Evolutionary conservation across 768 basidiomycete genomes (phyloP), one percentile per base, ranked within the genome.

Genomic region (Phanerodontia chrysosporium): DNA sequence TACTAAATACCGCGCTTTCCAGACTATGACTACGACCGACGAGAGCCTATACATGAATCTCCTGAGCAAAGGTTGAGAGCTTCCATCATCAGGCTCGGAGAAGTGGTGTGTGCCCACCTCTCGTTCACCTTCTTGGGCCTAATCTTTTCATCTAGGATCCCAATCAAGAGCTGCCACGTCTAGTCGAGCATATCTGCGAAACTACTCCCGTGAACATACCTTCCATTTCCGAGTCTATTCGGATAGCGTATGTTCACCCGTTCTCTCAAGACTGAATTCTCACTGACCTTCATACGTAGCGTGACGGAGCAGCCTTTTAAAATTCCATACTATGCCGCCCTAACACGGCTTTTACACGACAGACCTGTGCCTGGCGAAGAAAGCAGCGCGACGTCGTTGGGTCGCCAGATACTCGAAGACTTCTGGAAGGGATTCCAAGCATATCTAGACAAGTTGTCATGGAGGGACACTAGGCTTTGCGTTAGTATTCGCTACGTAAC

Each of bases 261-360:
- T 7, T 21, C 22, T 13, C 14, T 57, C 39, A 58, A 60, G 59
- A 22, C 8, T 8, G 9, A 27, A 42, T 7, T 29, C 27, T 22
- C 28, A 48, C 61, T 57, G 53, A 71, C 49, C 45, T 21, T 32
- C 35, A n/a, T 13, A 13, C 46, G 4, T 67, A 94, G 92, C 51
- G 84, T 92, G 54, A 92, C 89, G 0, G 92, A 98, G 73, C 90
- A 97, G 66, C 95, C 95, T 0, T 95, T 85, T 78, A 99, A 98
- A 78, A 89, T 92, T 35, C 89, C 93, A 0, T 90, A 86, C 69
- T 95, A 94, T 73, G 92, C 92, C 13, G 84, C 90, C 12, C 74
- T 98, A 18, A 78, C 97, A 49, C 81, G 86, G 22, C 73, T 85
- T 39, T 76, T 98, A 39, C 80, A 84, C 65, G 80, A 83, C 65